Evolutionary conservation across 1,284 basidiomycete genomes (phyloP).

Genomic region (Boletus holoroseus): DNA sequence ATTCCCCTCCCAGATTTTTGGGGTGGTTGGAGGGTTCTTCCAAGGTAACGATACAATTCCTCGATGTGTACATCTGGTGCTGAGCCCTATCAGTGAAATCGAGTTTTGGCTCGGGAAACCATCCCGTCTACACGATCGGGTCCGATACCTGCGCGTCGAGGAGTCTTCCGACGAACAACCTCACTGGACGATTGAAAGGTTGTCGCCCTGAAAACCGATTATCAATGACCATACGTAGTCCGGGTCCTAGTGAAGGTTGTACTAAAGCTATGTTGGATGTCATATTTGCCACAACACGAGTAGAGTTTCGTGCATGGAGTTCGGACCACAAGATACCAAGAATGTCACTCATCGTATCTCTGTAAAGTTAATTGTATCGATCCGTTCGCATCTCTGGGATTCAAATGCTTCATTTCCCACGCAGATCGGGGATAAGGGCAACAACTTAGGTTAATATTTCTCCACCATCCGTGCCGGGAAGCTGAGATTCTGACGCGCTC

Average conservation of each 20-base stretch:
- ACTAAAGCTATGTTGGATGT: not conserved
- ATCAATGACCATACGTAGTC: not conserved
- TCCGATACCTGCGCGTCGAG: slow-evolving; percentile 67
- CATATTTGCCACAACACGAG: not conserved
- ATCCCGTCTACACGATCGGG: slow-evolving; percentile 83
- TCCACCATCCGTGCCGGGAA: not conserved
- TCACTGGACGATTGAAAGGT: slow-evolving; percentile 29
- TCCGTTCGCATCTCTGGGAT: not conserved
- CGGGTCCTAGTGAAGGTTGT: not conserved
- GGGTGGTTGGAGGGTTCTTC: slow-evolving; percentile 94
- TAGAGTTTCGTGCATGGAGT: not conserved
- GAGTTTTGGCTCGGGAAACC: slow-evolving; percentile 95
- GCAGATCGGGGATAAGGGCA: slow-evolving; percentile 2
- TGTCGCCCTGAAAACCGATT: slow-evolving; percentile 24
- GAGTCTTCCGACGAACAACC: slow-evolving; percentile 42
- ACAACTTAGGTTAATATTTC: not conserved
- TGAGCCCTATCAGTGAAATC: slow-evolving; percentile 46
- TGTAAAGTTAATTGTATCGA: not conserved
- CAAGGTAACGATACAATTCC: slow-evolving; percentile 49
- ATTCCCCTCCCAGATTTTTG: slow-evolving; percentile 88
- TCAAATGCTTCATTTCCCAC: not conserved
- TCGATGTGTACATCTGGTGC: not conserved
- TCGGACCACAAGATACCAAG: slow-evolving; percentile 16
- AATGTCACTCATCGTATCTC: not conserved
- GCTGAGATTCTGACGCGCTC: not conserved